A percentile compares a stretch with the other conserved stretches of the same genome.
phyloP scores from a whole-genome alignment of 306 rosid species.

The Cucurbita argyrosperma region DNA sequence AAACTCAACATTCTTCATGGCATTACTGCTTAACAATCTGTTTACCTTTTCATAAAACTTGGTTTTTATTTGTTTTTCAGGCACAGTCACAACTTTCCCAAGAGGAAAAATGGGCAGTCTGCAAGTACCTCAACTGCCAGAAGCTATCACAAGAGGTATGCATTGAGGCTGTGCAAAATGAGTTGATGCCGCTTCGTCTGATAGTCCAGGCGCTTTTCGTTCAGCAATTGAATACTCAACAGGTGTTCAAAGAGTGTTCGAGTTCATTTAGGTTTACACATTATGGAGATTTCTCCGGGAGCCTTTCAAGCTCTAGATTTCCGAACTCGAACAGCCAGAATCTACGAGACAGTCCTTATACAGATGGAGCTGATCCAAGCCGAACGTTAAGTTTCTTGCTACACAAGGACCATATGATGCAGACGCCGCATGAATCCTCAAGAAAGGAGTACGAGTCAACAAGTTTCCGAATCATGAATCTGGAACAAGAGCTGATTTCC shows the following conservation, averaged over 20 bases:
- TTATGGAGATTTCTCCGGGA: slow-evolving; percentile 55
- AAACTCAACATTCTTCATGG: background rate
- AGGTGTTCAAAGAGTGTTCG: slow-evolving; percentile 73
- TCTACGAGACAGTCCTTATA: slow-evolving; percentile 39
- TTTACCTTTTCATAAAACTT: background rate
- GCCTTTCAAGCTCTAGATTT: slow-evolving; percentile 45
- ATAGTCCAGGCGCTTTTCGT: slow-evolving; percentile 80
- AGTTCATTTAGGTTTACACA: slow-evolving; percentile 50
- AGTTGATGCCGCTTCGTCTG: slow-evolving; percentile 69
- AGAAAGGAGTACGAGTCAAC: slow-evolving; percentile 63
- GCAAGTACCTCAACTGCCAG: slow-evolving; percentile 65
- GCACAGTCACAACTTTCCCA: slow-evolving; percentile 41
- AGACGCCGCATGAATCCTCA: slow-evolving; percentile 32
- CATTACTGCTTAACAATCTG: background rate
- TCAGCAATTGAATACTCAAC: slow-evolving; percentile 69
- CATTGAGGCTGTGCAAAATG: slow-evolving; percentile 88
- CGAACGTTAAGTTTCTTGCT: slow-evolving; percentile 49
- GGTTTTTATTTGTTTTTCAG: slow-evolving; percentile 19
- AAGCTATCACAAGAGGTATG: slow-evolving; percentile 70
- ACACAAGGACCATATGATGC: slow-evolving; percentile 32
- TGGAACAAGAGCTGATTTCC: slow-evolving; percentile 59
- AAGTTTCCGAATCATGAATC: slow-evolving; percentile 69
- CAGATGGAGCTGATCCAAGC: slow-evolving; percentile 36
- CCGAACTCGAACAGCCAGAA: slow-evolving; percentile 48
- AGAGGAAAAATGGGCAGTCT: slow-evolving; percentile 62